A percentile compares a stretch with the other conserved stretches of the same genome.
phyloP scores from a whole-genome alignment of 192 early-diverging fungal genomes.

The Cetraspora pellucida region DNA sequence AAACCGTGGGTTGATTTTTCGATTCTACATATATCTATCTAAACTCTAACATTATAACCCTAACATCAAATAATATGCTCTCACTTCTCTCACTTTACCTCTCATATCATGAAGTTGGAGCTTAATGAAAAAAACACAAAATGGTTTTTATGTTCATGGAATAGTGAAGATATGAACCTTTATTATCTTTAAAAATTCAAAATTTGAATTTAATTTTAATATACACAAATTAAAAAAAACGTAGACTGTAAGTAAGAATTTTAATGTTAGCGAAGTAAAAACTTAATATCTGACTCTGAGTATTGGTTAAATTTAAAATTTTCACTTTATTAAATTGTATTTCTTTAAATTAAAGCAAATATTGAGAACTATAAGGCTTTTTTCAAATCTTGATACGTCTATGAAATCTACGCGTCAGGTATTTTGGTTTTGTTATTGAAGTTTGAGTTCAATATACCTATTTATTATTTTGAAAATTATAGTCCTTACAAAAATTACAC shows the following conservation, averaged over 20 bases:
- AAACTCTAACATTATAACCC: no score
- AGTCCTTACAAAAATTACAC: constrained; percentile 17
- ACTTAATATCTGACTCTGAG: background rate
- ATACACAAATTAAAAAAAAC: background rate
- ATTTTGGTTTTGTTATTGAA: background rate
- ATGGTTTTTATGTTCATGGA: constrained; percentile 16
- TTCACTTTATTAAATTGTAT: background rate
- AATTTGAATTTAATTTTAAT: background rate
- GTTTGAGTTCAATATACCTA: background rate
- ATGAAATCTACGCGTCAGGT: constrained; percentile 28
- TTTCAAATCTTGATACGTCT: constrained; percentile 18
- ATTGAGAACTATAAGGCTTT: constrained; percentile 13
- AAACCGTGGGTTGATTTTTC: no score
- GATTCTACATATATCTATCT: no score
- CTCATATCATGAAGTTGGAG: constrained; percentile 3
- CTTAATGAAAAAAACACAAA: constrained; percentile 17
- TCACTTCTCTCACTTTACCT: no score
- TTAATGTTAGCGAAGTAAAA: constrained; percentile 14
- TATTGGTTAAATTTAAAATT: background rate
- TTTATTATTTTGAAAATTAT: background rate
- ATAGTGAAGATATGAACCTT: background rate
- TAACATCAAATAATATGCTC: no score
- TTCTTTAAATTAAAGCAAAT: background rate
- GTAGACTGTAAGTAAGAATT: constrained; percentile 14
- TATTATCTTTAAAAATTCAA: background rate